Evolutionary conservation across 2,329 filamentous ascomycete genomes (phyloP), one percentile per base, ranked within the genome.

Genomic region (Paraphoma chrysanthemicola): DNA sequence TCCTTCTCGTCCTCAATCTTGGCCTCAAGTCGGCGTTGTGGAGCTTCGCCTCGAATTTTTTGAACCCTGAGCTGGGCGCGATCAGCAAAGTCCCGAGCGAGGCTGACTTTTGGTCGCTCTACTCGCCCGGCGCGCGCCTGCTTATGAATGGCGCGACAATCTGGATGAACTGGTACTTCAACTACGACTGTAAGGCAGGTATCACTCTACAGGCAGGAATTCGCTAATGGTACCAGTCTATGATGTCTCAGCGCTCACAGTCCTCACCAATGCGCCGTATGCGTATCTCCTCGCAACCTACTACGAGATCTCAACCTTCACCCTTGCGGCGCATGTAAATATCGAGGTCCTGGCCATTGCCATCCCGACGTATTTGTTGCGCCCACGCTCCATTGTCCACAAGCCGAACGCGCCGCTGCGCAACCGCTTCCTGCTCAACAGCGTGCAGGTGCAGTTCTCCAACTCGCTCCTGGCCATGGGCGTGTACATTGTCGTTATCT

Each of bases 241-340:
- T 55, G 81, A 83, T 64, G 74, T 82, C 53, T 68, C 73, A 45
- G 73, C 75, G 17, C 75, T 83, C 43, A 76, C 77, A 4, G 65
- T 92, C 58, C 81, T 97, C 42, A 88, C 89, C 53, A 88, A 92
- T 77, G 85, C 90, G 17, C 94, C 93, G 43, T 86, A 87, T 67
- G 86, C 90, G 60, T 91, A 90, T 71, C 87, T 97, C 43, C 82
- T 96, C 29, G 82, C 83, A 30, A 87, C 87, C 50, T 97, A 96
- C 80, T 97, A 96, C 83, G 78, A 82, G 36, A 83, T 96, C 64
- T 84, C 85, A 28, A 80, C 85, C 28, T 76, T 80, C 51, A 89
- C 90, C 0, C 83, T 88, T 17, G 69, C 87, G 30, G 79, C 85
- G 39, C 86, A 86, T 36, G 83, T 92, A 48, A 74, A 79, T 33